Evolutionary conservation across 768 basidiomycete species (phyloP).

Genomic region (Gymnopilus junonius): DNA sequence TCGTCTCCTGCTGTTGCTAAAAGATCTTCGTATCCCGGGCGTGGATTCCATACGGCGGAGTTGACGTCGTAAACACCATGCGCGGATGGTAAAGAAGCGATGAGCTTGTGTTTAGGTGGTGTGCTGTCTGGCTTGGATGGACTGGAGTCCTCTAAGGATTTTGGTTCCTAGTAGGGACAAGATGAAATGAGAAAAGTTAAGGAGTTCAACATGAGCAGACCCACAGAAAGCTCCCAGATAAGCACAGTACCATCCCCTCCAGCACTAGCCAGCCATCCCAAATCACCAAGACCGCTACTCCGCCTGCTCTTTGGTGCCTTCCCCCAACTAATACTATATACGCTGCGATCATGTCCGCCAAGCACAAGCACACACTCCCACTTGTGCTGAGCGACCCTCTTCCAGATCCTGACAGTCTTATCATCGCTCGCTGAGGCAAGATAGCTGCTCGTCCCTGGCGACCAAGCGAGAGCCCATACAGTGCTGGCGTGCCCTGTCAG

Average conservation of each 20-base stretch:
- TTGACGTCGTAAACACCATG: slow-evolving; percentile 91
- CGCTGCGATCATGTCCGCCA: slow-evolving; percentile 68
- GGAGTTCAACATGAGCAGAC: slow-evolving; percentile 22
- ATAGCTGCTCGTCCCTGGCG: slow-evolving; percentile 69
- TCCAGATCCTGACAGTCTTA: slow-evolving; percentile 85
- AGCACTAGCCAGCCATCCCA: slow-evolving; percentile 86
- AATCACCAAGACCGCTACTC: slow-evolving; percentile 31
- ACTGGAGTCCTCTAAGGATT: slow-evolving; percentile 11
- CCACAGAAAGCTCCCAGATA: slow-evolving; percentile 77
- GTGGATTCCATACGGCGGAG: slow-evolving; percentile 80
- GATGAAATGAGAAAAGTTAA: neutral
- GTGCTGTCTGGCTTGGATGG: slow-evolving; percentile 11
- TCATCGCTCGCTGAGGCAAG: slow-evolving; percentile 91
- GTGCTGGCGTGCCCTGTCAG: slow-evolving; percentile 84
- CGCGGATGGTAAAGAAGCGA: slow-evolving; percentile 63
- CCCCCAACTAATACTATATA: slow-evolving; percentile 85
- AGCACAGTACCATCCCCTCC: slow-evolving; percentile 87
- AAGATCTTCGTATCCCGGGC: slow-evolving; percentile 63
- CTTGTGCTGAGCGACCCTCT: slow-evolving; percentile 58
- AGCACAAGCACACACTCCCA: slow-evolving; percentile 69
- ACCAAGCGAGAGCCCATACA: slow-evolving; percentile 90
- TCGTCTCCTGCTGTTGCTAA: slow-evolving; percentile 90
- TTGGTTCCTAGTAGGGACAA: slow-evolving; percentile 29
- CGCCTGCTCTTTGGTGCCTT: slow-evolving; percentile 14
- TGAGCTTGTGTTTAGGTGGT: slow-evolving; percentile 42